Percentiles rank a stretch among this genome's conserved stretches.
Conservation (phyloP, 192 early-diverging fungal species). For the Backusella psychrophila region DNA sequence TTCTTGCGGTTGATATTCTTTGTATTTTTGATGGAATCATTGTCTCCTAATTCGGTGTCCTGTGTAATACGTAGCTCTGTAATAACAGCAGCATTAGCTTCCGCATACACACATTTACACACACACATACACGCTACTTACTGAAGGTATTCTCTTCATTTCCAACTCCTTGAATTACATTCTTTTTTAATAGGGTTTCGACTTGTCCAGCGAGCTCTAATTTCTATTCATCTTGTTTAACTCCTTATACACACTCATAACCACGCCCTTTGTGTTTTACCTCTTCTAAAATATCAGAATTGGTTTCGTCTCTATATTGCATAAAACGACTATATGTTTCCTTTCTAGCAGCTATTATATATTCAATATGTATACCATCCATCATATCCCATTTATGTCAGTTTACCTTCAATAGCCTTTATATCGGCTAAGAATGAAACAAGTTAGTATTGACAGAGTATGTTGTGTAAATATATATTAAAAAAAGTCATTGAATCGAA, state of each 20-base stretch:
- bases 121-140: conserved; percentile 7
- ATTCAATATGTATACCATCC: not conserved
- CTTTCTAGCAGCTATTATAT: conserved; percentile 24
- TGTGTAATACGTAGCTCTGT: conserved; percentile 29
- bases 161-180: conserved; percentile 26
- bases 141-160: conserved; percentile 20
- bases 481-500: not conserved
- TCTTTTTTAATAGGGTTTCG: conserved; percentile 21
- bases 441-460: not conserved
- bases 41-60: conserved; percentile 35
- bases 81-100: not conserved
- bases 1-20: conserved; percentile 25
- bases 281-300: conserved; percentile 30
- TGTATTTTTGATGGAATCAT: conserved; percentile 32
- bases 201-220: conserved; percentile 27
- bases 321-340: conserved; percentile 30
- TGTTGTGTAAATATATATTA: no score
- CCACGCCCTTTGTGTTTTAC: not conserved
- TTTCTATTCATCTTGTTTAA: conserved; percentile 10
- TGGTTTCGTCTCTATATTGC: conserved; percentile 28
- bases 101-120: not conserved
- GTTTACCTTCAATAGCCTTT: conserved; percentile 21
- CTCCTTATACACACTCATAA: not conserved
- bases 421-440: conserved; percentile 8
- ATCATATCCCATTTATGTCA: not conserved